phyloP scores from a whole-genome alignment of 305 asterid genomes.

The Fraxinus xanthoxyloides region DNA sequence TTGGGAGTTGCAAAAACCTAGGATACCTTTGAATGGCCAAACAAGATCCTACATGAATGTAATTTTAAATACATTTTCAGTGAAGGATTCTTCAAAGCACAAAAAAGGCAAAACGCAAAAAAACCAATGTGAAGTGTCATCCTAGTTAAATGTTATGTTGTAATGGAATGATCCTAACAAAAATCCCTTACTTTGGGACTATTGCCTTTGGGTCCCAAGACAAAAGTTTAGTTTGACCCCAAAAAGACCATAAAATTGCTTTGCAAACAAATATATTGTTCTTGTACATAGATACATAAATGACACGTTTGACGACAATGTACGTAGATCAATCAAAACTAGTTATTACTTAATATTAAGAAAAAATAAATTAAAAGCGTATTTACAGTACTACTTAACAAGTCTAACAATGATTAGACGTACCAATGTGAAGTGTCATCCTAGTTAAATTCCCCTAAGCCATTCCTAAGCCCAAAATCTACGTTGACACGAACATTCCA shows the following conservation, averaged over 20 bases:
- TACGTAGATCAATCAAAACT: not conserved
- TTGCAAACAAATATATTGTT: constrained; percentile 50
- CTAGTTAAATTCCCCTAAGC: constrained; percentile 8
- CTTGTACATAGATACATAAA: constrained; percentile 25
- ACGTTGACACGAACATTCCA: too few species aligned
- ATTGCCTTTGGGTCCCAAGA: constrained; percentile 50
- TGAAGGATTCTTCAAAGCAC: constrained; percentile 32
- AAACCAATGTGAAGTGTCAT: too few species aligned
- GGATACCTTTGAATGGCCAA: constrained; percentile 13
- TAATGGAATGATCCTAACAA: not conserved
- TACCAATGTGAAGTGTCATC: not conserved
- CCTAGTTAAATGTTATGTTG: too few species aligned
- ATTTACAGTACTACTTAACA: too few species aligned
- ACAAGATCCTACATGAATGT: constrained; percentile 24
- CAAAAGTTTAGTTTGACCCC: constrained; percentile 45
- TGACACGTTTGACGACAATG: not conserved
- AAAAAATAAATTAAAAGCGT: not conserved
- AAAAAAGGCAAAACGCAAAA: constrained; percentile 17
- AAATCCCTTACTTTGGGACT: constrained; percentile 40
- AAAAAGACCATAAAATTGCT: constrained; percentile 35
- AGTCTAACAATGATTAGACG: too few species aligned
- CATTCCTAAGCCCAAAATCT: too few species aligned
- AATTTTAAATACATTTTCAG: constrained; percentile 14
- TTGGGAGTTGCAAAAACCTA: constrained; percentile 31
- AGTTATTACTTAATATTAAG: not conserved